Base-by-base conservation (phyloP, 2,329 filamentous ascomycete genomes). In the Fusarium secorum region DNA sequence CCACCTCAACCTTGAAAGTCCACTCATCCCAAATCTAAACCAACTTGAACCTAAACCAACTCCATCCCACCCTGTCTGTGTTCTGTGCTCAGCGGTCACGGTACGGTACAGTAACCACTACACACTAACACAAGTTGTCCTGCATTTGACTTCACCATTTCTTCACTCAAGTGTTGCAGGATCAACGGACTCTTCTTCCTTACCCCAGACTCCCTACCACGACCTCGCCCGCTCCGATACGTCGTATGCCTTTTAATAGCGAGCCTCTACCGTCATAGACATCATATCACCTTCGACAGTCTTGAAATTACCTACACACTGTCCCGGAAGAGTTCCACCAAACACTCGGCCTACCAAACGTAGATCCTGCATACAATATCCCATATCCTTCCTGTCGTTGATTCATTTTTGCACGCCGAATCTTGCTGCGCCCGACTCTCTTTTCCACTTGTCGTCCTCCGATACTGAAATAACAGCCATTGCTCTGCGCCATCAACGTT, bases 21-120 rank as follows among this genome's bases (percentile, higher is more conserved):
- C 68, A 71, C 68, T 66, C 64, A 57, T 61, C 51, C 63, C 42
- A 69, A 64, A 71, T 69, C 64, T 66, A 59, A 69, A 51, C 64
- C 45, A 66, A 30, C 38, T 36, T 63, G 53, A 42, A 64, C 63
- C 60, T 61, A 64, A 65, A 22, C 66, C 67, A 64, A 61, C 60
- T 42, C 42, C 64, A 55, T 64, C 68, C 60, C 33, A 33, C 38
- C 28, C 28, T 30, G 26, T 48, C 33, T 48, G 28, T 32, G 44
- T 41, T 24, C 49, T 60, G 45, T 53, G 56, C 55, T 56, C 46
- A 38, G 64, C 57, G 64, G 70, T 72, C 56, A 72, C 69, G 52
- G 66, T 55, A 44, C 26, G 58, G 61, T 49, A 51, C 22, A 52
- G 64, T 59, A 69, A 70, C 42, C 65, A 66, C 57, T 60, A 66